Conservation (phyloP, 331 rosid genomes). For the Acacia concinna region DNA sequence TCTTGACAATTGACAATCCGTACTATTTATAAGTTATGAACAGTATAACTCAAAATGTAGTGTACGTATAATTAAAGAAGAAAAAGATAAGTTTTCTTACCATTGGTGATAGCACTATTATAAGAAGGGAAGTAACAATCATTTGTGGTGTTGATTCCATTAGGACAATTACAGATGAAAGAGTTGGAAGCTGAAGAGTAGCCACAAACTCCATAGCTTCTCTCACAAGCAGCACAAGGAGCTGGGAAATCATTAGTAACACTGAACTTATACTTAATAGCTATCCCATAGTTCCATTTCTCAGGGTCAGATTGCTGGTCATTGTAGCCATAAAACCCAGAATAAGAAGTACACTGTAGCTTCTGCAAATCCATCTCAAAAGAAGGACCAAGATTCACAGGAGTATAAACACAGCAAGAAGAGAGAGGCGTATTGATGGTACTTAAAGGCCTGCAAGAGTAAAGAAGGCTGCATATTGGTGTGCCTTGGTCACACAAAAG, state of each 20-base stretch:
- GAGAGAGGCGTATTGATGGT: slow-evolving; percentile 63
- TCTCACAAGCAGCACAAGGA: slow-evolving; percentile 70
- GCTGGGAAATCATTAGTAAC: slow-evolving; percentile 70
- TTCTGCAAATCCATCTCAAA: slow-evolving; percentile 83
- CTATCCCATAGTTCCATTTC: slow-evolving; percentile 86
- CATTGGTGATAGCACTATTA: slow-evolving; percentile 44
- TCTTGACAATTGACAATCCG: background rate
- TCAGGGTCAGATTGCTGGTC: slow-evolving; percentile 64
- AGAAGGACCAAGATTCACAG: slow-evolving; percentile 79
- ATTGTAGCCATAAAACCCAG: slow-evolving; percentile 77
- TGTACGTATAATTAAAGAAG: background rate
- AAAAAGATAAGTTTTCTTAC: slow-evolving; percentile 29
- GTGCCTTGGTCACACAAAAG: slow-evolving; percentile 58
- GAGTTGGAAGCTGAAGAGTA: slow-evolving; percentile 46
- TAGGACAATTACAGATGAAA: slow-evolving; percentile 75
- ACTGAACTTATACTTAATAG: slow-evolving; percentile 72
- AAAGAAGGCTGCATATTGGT: slow-evolving; percentile 67
- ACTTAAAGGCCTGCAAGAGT: slow-evolving; percentile 70
- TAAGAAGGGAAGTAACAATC: slow-evolving; percentile 67
- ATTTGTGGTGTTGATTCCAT: slow-evolving; percentile 69
- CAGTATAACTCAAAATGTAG: background rate
- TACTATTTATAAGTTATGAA: background rate
- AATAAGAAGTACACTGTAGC: slow-evolving; percentile 72
- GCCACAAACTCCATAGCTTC: slow-evolving; percentile 73
- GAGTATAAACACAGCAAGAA: slow-evolving; percentile 81